Base-by-base conservation (phyloP, 2,329 filamentous ascomycete species). In the Aurifilum marmelostoma region DNA sequence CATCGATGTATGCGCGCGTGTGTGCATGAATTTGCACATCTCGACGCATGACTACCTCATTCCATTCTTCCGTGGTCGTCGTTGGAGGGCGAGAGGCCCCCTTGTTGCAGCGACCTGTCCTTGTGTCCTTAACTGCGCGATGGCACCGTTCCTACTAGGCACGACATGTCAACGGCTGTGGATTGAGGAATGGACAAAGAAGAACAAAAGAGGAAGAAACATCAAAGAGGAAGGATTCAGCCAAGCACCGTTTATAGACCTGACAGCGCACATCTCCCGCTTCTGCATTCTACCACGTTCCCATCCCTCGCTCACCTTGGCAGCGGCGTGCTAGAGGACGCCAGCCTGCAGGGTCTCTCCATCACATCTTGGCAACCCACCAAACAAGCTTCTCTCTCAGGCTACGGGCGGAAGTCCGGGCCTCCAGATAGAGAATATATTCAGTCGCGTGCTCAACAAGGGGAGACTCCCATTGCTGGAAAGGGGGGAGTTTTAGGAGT, bases 241-340 rank as follows among this genome's bases (percentile, higher is more conserved):
- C 59, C 59, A 62, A 62, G 59, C n/a, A 39, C 37, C 37, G 37
- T 62, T 24, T 21, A n/a, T 32, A 21, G 11, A 37, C 32, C 29
- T 37, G 56, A 37, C 56, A 59, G 59, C n/a, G 39, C 60, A 50
- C 60, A 63, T 63, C 39, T 43, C 37, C 60, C 39, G 39, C 34
- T 43, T 37, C 18, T 37, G 18, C 39, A 37, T 41, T n/a, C 6
- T 47, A 21, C 3, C 43, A 47, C 43, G 11, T n/a, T 47, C 43
- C n/a, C 6, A 27, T 41, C 59, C n/a, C 24, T 29, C 60, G 43
- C n/a, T 47, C 39, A 7, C 21, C 62, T 63, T 63, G 62, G 62
- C 62, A 52, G 29, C 29, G 41, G 41, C 47, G 34, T 63, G 12
- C 24, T 5, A 43, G 4, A 47, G n/a, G 24, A 24, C n/a, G 37